A percentile compares a stretch with the other conserved stretches of the same genome.
Evolutionary conservation across 208 protist genomes (phyloP).

Genomic region (Novymonas esmeraldas): DNA sequence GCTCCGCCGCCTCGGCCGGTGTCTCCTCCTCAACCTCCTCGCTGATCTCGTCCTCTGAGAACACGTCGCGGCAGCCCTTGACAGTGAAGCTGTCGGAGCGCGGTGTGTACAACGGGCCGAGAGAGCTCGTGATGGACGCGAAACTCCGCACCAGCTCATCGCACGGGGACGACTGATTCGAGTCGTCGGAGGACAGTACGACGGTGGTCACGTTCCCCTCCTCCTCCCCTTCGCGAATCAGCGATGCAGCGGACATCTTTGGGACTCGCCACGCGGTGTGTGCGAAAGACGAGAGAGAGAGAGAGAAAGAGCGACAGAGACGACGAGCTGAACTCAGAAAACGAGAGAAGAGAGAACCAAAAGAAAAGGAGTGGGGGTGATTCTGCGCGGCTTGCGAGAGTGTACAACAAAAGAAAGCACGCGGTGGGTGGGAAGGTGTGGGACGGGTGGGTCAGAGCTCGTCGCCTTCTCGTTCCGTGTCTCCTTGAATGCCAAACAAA

Average conservation of each 20-base stretch:
- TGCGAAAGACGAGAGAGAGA: background rate
- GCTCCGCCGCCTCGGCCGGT: slow-evolving; percentile 17
- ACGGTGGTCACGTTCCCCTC: slow-evolving; percentile 19
- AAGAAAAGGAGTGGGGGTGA: too few species aligned
- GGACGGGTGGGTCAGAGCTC: too few species aligned
- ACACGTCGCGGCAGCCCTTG: slow-evolving; percentile 17
- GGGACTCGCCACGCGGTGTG: too few species aligned
- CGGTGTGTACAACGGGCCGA: slow-evolving; percentile 36
- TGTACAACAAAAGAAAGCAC: background rate
- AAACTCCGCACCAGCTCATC: slow-evolving; percentile 36
- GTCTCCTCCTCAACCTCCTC: slow-evolving; percentile 29
- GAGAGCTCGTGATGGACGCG: slow-evolving; percentile 42
- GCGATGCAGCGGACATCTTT: slow-evolving; percentile 4
- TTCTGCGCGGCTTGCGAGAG: too few species aligned
- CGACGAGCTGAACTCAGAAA: too few species aligned
- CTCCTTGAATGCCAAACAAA: too few species aligned
- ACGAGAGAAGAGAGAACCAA: too few species aligned
- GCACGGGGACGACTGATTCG: slow-evolving; percentile 23
- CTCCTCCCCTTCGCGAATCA: slow-evolving; percentile 1
- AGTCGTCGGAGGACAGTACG: slow-evolving; percentile 30
- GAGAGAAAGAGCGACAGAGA: background rate
- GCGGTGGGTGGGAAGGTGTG: too few species aligned
- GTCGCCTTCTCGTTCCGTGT: too few species aligned
- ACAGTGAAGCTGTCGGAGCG: slow-evolving; percentile 14
- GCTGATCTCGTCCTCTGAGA: slow-evolving; percentile 31